These are phyloP conservation scores for Lyophyllum decastes DNA, from an alignment of 768 basidiomycete genomes.

Conservation along the genomic window DNA sequence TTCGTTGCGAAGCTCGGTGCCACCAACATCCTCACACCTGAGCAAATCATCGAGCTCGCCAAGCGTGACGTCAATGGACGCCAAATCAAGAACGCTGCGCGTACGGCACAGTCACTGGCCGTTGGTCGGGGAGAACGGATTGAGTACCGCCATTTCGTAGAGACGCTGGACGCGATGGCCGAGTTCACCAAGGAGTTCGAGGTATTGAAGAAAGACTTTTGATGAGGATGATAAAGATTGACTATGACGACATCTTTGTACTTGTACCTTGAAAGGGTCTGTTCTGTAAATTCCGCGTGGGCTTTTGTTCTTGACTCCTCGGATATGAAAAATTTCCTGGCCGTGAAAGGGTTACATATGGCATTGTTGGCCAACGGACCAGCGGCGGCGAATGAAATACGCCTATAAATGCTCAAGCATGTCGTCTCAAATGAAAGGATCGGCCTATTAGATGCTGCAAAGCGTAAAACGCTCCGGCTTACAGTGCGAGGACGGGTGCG, in stretches of 20 bases:
- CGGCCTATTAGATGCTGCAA: neutral
- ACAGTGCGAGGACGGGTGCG: neutral
- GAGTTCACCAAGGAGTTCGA: constrained; percentile 55
- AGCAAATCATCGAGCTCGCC: constrained; percentile 48
- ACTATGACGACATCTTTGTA: neutral
- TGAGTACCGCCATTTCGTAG: constrained; percentile 49
- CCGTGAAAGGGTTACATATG: neutral
- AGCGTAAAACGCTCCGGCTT: neutral
- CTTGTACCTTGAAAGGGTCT: neutral
- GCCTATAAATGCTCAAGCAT: neutral
- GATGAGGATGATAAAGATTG: neutral
- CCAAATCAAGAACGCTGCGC: constrained; percentile 70
- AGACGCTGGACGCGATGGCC: constrained; percentile 63
- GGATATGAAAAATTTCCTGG: neutral
- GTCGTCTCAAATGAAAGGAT: neutral
- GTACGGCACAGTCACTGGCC: constrained; percentile 65
- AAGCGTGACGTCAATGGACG: constrained; percentile 59
- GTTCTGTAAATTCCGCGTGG: neutral
- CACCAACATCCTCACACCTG: constrained; percentile 33
- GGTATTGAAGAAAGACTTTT: constrained; percentile 14
- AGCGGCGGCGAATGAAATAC: neutral
- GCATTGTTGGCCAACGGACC: neutral
- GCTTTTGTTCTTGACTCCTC: neutral
- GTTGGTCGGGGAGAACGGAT: constrained; percentile 46
- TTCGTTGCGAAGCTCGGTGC: constrained; percentile 53